Percentiles rank a stretch among this genome's conserved stretches.
Evolutionary conservation across 495 filamentous ascomycete genomes (phyloP).

Genomic region (Arthonia radiata): DNA sequence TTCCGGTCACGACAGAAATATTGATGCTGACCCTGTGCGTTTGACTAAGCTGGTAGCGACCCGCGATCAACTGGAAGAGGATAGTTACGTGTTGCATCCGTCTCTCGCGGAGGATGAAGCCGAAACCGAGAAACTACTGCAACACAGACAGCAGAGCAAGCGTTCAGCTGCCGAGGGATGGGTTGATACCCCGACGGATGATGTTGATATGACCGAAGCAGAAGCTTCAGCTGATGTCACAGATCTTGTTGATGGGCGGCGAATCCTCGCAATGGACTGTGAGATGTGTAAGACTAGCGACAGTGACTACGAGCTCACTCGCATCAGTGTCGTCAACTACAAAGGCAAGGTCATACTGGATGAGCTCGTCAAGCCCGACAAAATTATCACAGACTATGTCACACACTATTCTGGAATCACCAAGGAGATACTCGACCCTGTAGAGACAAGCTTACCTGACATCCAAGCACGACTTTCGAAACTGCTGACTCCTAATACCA

Average conservation of each 20-base stretch:
- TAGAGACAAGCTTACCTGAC: slow-evolving; percentile 63
- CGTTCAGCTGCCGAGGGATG: slow-evolving; percentile 40
- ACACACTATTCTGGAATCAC: slow-evolving; percentile 85
- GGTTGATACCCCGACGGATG: slow-evolving; percentile 52
- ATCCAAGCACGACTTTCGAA: slow-evolving; percentile 55
- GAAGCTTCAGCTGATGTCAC: slow-evolving; percentile 55
- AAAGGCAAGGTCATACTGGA: slow-evolving; percentile 62
- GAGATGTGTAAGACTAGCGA: slow-evolving; percentile 83
- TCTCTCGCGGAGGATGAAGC: slow-evolving; percentile 24
- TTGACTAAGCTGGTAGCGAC: slow-evolving; percentile 53
- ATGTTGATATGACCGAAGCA: slow-evolving; percentile 32
- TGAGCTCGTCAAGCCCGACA: slow-evolving; percentile 70
- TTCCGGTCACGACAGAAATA: too few species aligned
- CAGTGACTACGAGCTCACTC: slow-evolving; percentile 52
- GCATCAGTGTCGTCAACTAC: slow-evolving; percentile 71
- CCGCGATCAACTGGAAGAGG: slow-evolving; percentile 48
- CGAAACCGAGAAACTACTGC: slow-evolving; percentile 20
- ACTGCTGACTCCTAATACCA: slow-evolving; percentile 45
- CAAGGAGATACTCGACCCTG: slow-evolving; percentile 44
- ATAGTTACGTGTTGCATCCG: slow-evolving; percentile 62
- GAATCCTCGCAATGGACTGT: slow-evolving; percentile 71
- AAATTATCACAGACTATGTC: slow-evolving; percentile 68
- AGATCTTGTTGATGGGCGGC: slow-evolving; percentile 62
- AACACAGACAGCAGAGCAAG: slow-evolving; percentile 19
- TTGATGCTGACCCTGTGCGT: too few species aligned